These are phyloP conservation scores for Salix exigua DNA, from an alignment of 345 rosid genomes.

Conservation along the genomic window DNA sequence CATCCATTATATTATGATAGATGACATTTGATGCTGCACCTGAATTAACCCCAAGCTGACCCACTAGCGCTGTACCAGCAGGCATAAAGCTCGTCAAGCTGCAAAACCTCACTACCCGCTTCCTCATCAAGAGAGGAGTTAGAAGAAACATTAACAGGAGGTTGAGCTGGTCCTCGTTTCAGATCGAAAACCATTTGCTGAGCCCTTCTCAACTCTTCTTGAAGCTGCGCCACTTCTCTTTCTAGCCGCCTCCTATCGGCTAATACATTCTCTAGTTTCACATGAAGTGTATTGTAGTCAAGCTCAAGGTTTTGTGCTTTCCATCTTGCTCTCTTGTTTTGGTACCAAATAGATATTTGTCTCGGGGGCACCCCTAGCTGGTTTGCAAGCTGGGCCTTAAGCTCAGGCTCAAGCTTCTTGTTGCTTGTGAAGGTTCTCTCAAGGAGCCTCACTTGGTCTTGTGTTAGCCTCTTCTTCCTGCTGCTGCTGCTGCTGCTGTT, in stretches of 20 bases:
- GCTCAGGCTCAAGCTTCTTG: conserved; percentile 73
- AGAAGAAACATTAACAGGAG: conserved; percentile 17
- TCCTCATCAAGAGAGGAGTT: conserved; percentile 34
- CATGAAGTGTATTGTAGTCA: conserved; percentile 48
- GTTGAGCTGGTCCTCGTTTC: conserved; percentile 10
- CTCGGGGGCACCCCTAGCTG: conserved; percentile 68
- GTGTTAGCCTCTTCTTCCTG: conserved; percentile 56
- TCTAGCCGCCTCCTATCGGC: conserved; percentile 57
- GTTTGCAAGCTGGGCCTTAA: conserved; percentile 61
- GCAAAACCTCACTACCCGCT: conserved; percentile 33
- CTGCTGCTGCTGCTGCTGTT: conserved; percentile 16
- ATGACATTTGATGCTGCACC: neutral
- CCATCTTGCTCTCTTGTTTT: conserved; percentile 91
- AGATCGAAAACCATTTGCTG: conserved; percentile 39
- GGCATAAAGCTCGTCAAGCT: conserved; percentile 67
- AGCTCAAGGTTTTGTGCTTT: conserved; percentile 72
- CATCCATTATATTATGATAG: neutral
- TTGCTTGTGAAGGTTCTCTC: conserved; percentile 64
- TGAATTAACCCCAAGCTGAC: conserved; percentile 37
- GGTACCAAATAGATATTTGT: conserved; percentile 93
- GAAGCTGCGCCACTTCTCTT: conserved; percentile 57
- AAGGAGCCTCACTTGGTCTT: conserved; percentile 63
- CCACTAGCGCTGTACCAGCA: conserved; percentile 45
- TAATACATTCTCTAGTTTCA: conserved; percentile 50
- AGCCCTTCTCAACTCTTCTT: conserved; percentile 54